Conservation (phyloP, 805 yeast genomes). For the Ascoidea rubescens region DNA sequence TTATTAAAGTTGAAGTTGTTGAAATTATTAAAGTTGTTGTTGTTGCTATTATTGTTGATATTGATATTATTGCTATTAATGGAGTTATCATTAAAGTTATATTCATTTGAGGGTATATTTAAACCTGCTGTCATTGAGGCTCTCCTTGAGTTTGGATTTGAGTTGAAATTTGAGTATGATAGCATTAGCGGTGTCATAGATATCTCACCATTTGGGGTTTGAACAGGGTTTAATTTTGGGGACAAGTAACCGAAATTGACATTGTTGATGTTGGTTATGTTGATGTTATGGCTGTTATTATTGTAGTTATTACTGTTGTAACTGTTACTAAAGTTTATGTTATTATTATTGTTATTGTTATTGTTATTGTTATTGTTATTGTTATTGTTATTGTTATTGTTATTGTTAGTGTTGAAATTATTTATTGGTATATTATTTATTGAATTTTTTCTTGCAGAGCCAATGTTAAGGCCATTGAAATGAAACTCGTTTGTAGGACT, state of each 20-base stretch:
- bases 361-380: not conserved
- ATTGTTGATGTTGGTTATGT: not conserved
- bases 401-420: not conserved
- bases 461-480: no score
- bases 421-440: not conserved
- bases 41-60: not conserved
- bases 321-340: not conserved
- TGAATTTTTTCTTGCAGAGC: not conserved
- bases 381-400: not conserved
- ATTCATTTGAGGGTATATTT: not conserved
- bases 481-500: no score
- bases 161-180: not conserved
- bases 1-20: not conserved
- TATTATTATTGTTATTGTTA: not conserved
- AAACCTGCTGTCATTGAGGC: not conserved
- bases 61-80: not conserved
- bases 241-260: constrained; percentile 2
- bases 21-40: not conserved
- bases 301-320: not conserved
- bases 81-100: not conserved
- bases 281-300: not conserved
- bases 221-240: constrained; percentile 9
- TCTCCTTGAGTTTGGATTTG: not conserved
- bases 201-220: constrained; percentile 10
- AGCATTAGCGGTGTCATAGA: constrained; percentile 10